Conservation (phyloP, 164 flowering plant genomes). For the Protea cynaroides region DNA sequence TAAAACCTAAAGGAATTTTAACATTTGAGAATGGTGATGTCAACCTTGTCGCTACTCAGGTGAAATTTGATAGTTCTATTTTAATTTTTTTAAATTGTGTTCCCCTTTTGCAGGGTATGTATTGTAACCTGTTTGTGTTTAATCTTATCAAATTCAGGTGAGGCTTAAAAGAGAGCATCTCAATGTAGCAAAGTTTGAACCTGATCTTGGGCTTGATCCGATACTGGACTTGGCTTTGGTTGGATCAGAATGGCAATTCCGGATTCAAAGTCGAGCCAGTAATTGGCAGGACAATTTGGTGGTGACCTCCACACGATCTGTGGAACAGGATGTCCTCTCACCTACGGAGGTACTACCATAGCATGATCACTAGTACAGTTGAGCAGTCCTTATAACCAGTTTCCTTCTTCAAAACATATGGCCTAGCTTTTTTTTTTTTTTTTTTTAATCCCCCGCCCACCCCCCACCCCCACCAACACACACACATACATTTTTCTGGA, state of each 20-base stretch:
- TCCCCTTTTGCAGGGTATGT: not conserved
- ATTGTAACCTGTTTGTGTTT: slow-evolving; percentile 10
- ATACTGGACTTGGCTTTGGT: slow-evolving; percentile 87
- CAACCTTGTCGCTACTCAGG: slow-evolving; percentile 98
- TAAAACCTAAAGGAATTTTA: slow-evolving; percentile 85
- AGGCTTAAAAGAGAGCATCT: slow-evolving; percentile 89
- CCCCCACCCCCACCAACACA: no score
- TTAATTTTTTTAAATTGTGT: slow-evolving; percentile 1
- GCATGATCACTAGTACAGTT: no score
- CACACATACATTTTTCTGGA: no score
- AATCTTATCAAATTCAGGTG: slow-evolving; percentile 43
- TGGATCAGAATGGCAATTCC: slow-evolving; percentile 97
- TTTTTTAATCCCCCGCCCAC: no score
- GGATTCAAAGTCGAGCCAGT: slow-evolving; percentile 94
- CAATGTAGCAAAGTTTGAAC: slow-evolving; percentile 95
- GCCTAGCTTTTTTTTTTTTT: not conserved
- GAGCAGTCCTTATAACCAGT: no score
- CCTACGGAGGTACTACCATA: slow-evolving; percentile 69
- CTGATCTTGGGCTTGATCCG: slow-evolving; percentile 93
- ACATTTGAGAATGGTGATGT: slow-evolving; percentile 97
- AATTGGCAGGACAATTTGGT: slow-evolving; percentile 97
- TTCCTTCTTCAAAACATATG: no score
- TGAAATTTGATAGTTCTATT: slow-evolving; percentile 14
- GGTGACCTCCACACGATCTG: slow-evolving; percentile 93
- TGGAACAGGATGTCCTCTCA: slow-evolving; percentile 91